These are phyloP conservation scores for Scleroderma bovista DNA, from an alignment of 768 basidiomycete species.

Conservation along the genomic window DNA sequence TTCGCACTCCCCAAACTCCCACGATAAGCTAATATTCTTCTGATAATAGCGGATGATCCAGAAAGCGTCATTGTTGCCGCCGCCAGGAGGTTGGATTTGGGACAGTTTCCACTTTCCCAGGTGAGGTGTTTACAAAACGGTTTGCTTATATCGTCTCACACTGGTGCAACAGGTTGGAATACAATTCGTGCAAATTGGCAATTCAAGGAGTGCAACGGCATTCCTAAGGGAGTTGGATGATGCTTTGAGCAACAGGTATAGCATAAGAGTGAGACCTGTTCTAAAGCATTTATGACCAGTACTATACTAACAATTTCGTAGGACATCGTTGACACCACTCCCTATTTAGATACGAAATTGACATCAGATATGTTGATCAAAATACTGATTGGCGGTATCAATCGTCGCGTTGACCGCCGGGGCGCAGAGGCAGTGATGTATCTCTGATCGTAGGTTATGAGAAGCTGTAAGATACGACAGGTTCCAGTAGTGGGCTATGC, in stretches of 20 bases:
- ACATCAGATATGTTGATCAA: constrained; percentile 50
- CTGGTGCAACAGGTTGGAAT: constrained; percentile 46
- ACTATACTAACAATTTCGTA: constrained; percentile 13
- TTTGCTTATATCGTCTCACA: background rate
- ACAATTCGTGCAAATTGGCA: constrained; percentile 70
- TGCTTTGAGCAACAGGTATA: constrained; percentile 36
- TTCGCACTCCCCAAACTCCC: background rate
- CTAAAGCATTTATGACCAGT: background rate
- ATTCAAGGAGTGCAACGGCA: constrained; percentile 33
- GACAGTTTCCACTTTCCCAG: constrained; percentile 48
- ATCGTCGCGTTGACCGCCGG: constrained; percentile 43
- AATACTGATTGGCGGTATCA: constrained; percentile 62
- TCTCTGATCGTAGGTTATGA: background rate
- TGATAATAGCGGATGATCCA: constrained; percentile 44
- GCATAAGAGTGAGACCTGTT: constrained; percentile 37
- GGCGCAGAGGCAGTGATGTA: constrained; percentile 22
- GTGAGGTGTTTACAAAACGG: constrained; percentile 22
- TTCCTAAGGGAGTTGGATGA: constrained; percentile 56
- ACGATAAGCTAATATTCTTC: background rate
- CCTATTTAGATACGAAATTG: constrained; percentile 40
- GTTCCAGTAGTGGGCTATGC: background rate
- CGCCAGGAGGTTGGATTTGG: constrained; percentile 47
- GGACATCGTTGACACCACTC: constrained; percentile 72
- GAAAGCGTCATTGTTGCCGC: constrained; percentile 41
- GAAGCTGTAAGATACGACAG: background rate